Conservation (phyloP, 225 moss, liverwort and hornwort species). For the Polytrichum commune region DNA sequence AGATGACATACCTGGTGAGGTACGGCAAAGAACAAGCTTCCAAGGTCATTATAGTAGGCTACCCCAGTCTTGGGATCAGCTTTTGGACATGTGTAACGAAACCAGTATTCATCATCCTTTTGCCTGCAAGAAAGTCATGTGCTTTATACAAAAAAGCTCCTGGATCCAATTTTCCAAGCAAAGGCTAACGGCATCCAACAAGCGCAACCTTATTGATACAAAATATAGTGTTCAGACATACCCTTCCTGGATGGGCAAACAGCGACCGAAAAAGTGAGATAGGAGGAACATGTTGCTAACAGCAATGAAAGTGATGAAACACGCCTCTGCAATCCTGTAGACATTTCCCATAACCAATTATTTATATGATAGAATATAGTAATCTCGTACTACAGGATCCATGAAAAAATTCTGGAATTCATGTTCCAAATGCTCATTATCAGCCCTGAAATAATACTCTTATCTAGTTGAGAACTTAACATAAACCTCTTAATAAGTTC, state of each 20-base stretch:
- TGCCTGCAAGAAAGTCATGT: conserved; percentile 34
- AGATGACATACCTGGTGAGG: conserved; percentile 64
- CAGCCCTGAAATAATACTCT: no score
- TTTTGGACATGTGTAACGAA: conserved; percentile 65
- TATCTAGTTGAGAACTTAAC: no score
- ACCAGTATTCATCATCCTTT: conserved; percentile 58
- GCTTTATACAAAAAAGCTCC: background rate
- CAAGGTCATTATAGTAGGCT: conserved; percentile 75
- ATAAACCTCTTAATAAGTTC: no score
- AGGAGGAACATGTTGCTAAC: conserved; percentile 63
- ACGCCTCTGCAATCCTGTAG: conserved; percentile 71
- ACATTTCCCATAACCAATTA: background rate
- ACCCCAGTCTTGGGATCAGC: conserved; percentile 40
- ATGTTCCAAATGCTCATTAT: no score
- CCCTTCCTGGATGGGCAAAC: conserved; percentile 57
- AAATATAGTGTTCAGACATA: conserved; percentile 16
- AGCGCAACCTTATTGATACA: no score
- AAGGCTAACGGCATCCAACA: no score
- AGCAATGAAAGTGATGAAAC: conserved; percentile 59
- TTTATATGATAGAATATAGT: no score
- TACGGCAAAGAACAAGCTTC: conserved; percentile 67
- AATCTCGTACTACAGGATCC: no score
- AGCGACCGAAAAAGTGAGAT: conserved; percentile 61
- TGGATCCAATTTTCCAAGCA: background rate
- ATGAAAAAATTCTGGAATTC: no score